phyloP scores from a whole-genome alignment of 257 asterid species.

The Solanum rostratum region DNA sequence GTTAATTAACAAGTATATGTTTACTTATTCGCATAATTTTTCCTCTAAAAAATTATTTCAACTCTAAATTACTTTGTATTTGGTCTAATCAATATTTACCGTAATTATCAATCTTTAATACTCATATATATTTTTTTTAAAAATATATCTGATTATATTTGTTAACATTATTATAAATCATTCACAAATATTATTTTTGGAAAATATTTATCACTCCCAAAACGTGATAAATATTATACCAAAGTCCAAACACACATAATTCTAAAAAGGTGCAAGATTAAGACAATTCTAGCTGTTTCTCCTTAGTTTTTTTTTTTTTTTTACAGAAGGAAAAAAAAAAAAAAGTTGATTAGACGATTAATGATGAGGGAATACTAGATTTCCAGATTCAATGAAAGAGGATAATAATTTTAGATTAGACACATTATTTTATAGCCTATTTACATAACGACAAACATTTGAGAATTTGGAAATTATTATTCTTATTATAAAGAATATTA shows the following conservation, averaged over 20 bases:
- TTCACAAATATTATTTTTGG: not conserved
- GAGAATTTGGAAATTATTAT: not conserved
- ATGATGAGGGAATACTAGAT: not conserved
- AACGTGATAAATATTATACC: not conserved
- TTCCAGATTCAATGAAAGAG: not conserved
- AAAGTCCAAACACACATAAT: not conserved
- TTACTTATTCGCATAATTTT: no score
- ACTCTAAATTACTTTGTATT: no score
- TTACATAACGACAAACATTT: not conserved
- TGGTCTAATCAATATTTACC: not conserved
- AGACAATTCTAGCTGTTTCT: not conserved
- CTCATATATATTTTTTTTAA: not conserved
- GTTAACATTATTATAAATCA: not conserved
- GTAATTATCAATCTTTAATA: not conserved
- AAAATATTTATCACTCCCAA: not conserved
- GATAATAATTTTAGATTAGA: not conserved
- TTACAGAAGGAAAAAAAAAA: not conserved
- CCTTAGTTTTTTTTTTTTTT: not conserved
- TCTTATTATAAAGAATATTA: not conserved
- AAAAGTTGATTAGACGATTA: not conserved
- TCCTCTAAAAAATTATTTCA: not conserved
- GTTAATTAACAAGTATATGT: no score
- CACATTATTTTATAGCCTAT: constrained; percentile 2
- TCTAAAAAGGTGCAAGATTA: not conserved
- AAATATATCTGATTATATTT: not conserved